Percentiles rank a stretch among this genome's conserved stretches.
Conservation (phyloP, 31 red algal species). For the Odonthalia washingtoniensis region DNA sequence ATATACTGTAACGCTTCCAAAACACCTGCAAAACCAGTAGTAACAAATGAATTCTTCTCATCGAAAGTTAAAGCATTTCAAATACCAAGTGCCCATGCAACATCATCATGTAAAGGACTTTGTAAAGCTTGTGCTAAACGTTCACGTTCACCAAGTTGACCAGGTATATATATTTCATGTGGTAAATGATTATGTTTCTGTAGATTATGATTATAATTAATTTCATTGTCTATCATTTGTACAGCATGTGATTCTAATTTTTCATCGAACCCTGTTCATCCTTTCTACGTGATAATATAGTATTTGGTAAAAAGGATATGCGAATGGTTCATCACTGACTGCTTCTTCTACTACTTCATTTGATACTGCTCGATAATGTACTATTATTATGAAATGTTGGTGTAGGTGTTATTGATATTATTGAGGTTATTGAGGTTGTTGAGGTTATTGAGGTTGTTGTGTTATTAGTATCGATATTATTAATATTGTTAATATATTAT, state of each 20-base stretch:
- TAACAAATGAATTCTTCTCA: slow-evolving; percentile 59
- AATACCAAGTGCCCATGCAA: slow-evolving; percentile 85
- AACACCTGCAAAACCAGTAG: slow-evolving; percentile 78
- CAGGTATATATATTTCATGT: slow-evolving; percentile 54
- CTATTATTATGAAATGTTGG: too few relatives aligned
- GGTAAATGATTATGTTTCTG: too few relatives aligned
- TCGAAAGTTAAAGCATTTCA: slow-evolving; percentile 80
- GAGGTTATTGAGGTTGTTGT: too few relatives aligned
- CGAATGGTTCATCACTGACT: too few relatives aligned
- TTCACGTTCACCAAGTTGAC: slow-evolving; percentile 73
- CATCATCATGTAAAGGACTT: too few relatives aligned
- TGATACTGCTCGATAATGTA: slow-evolving; percentile 52
- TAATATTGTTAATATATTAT: too few relatives aligned
- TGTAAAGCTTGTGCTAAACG: slow-evolving; percentile 76
- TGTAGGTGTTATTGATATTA: too few relatives aligned
- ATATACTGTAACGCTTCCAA: slow-evolving; percentile 83
- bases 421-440: too few relatives aligned
- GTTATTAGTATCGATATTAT: too few relatives aligned
- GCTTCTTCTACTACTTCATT: slow-evolving; percentile 63
- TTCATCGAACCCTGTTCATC: too few relatives aligned
- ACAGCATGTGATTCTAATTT: slow-evolving; percentile 78
- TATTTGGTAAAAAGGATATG: slow-evolving; percentile 62
- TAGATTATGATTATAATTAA: slow-evolving; percentile 52
- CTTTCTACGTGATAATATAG: too few relatives aligned
- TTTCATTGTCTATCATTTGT: slow-evolving; percentile 65